Evolutionary conservation across 2,329 filamentous ascomycete genomes (phyloP).

Genomic region (Fusarium sp.): DNA sequence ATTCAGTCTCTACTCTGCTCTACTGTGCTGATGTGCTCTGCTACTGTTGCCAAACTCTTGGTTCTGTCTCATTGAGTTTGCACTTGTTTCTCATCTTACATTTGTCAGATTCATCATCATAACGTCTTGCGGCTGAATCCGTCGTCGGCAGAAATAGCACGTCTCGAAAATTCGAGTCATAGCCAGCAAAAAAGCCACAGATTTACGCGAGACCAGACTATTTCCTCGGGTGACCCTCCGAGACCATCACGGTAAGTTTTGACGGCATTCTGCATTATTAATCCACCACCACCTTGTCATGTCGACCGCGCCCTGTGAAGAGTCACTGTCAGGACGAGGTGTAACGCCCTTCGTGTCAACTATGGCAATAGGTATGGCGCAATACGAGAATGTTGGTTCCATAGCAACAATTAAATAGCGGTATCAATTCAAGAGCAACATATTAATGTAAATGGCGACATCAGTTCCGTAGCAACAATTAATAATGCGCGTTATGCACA

Average conservation of each 20-base stretch:
- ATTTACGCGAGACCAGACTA: constrained; percentile 6
- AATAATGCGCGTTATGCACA: neutral
- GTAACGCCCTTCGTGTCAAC: constrained; percentile 7
- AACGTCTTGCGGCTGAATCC: constrained; percentile 6
- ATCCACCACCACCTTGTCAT: constrained; percentile 26
- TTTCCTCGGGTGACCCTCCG: neutral
- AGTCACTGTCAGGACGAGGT: neutral
- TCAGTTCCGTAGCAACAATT: neutral
- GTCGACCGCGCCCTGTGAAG: constrained; percentile 28
- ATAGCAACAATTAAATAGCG: neutral
- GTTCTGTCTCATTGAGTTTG: neutral
- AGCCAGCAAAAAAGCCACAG: constrained; percentile 24
- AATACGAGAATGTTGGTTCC: neutral
- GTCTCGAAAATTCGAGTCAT: constrained; percentile 13
- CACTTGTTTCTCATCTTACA: neutral
- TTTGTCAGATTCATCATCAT: constrained; percentile 5
- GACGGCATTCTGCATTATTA: constrained; percentile 28
- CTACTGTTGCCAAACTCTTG: neutral
- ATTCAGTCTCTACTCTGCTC: neutral
- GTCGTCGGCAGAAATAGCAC: constrained; percentile 4
- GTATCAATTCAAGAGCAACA: neutral
- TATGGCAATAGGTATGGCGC: neutral
- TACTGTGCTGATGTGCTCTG: neutral
- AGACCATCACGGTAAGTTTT: constrained; percentile 1
- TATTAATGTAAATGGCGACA: neutral